These are phyloP conservation scores for Tolypocladium ovalisporum DNA, from an alignment of 2,329 filamentous ascomycete species.

Conservation along the genomic window DNA sequence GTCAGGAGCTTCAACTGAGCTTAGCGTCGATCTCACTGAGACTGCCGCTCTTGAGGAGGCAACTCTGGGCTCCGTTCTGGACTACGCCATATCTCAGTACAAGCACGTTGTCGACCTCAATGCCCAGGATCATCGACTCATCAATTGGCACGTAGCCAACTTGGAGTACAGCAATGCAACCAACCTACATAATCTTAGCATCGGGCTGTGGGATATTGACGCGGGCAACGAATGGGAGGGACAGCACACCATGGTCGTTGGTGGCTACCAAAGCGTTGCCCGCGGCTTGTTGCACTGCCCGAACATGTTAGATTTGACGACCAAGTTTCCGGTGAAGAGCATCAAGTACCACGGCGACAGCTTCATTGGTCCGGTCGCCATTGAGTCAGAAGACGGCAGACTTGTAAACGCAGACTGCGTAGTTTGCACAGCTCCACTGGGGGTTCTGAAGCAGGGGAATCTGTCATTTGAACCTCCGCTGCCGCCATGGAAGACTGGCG, in stretches of 20 bases:
- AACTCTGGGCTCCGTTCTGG: conserved; percentile 82
- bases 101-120: conserved; percentile 71
- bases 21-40: conserved; percentile 60
- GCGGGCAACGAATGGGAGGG: conserved; percentile 97
- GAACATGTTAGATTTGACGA: conserved; percentile 63
- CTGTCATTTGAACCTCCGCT: conserved; percentile 83
- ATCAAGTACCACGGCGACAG: conserved; percentile 52
- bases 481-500: conserved; percentile 74
- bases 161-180: conserved; percentile 95
- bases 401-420: conserved; percentile 75
- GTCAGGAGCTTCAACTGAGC: conserved; percentile 47
- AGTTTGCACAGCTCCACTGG: conserved; percentile 82
- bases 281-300: conserved; percentile 74
- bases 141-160: conserved; percentile 98
- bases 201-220: conserved; percentile 92
- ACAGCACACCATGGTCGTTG: conserved; percentile 83
- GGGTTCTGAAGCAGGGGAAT: conserved; percentile 74
- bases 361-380: conserved; percentile 36
- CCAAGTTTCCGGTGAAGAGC: conserved; percentile 59
- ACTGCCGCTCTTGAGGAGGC: conserved; percentile 54
- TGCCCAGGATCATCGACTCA: conserved; percentile 74
- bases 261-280: conserved; percentile 90
- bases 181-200: conserved; percentile 75
- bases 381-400: conserved; percentile 71
- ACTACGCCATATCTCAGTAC: conserved; percentile 85